Evolutionary conservation across 192 early-diverging fungal species (phyloP), one percentile per base, ranked within the genome.

Genomic region (Coemansia sp.): DNA sequence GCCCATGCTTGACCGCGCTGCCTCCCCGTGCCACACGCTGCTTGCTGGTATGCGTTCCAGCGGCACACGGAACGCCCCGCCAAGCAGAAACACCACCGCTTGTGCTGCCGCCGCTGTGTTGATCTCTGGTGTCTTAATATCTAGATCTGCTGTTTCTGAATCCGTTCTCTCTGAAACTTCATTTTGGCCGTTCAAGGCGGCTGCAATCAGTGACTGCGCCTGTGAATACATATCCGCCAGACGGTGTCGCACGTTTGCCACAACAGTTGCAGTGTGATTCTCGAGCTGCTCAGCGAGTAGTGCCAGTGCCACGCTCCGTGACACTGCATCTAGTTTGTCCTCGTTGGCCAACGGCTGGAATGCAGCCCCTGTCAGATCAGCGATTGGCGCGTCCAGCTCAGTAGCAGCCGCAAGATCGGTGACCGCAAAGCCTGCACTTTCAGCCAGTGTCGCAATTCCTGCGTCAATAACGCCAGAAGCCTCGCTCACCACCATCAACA

Each of bases 1-100:
- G 50, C 71, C 68, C 75, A 78, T 78, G 63, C 68, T 78, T 20
- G 75, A 78, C 20, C 46, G 57, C 54, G 59, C 58, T n/a, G 31
- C 51, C 22, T 50, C 37, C 25, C 42, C 59, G 38, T 72, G 75
- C 75, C 75, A 78, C 15, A 49, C 54, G 3, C 47, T 23, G 23
- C 68, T 48, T 6, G n/a, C 20, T 11, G 68, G 64, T 5, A 74
- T 46, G 4, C 77, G 71, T 0, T 22, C 48, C 20, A 80, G 65
- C 4, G 77, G 52, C 1, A 47, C 36, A 0, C 68, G 44, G 54
- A 80, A 80, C 5, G 65, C 56, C 15, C 66, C 61, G 3, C 62
- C 63, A 23, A 74, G 44, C 48, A 66, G 34, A 34, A 74, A 71
- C 34, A 74, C 47, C 14, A 67, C 44, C 11, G 52, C 28, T 9